phyloP scores from a whole-genome alignment of 805 yeast genomes.

The Starmerella khaoyaiensis region DNA sequence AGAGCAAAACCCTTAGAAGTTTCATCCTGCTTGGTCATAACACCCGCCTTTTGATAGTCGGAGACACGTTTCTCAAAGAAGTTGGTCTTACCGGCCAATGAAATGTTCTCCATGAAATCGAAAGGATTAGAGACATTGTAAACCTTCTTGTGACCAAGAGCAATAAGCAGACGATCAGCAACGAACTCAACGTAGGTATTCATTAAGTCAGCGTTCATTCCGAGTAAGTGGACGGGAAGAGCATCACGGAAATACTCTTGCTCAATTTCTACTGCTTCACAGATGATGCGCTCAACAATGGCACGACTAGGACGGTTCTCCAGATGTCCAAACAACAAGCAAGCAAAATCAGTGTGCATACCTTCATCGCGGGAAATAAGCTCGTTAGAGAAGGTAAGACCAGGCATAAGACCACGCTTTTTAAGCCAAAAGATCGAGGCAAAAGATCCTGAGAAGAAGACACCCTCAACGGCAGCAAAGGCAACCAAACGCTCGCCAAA shows the following conservation, averaged over 20 bases:
- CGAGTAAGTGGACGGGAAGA: constrained; percentile 79
- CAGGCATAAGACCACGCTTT: constrained; percentile 98
- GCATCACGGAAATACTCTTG: constrained; percentile 92
- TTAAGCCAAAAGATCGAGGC: constrained; percentile 98
- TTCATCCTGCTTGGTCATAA: constrained; percentile 65
- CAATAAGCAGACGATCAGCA: constrained; percentile 86
- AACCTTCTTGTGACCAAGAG: constrained; percentile 81
- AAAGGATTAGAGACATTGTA: constrained; percentile 88
- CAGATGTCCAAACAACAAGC: constrained; percentile 84
- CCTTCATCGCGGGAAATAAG: constrained; percentile 98
- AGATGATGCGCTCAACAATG: constrained; percentile 72
- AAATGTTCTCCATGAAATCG: constrained; percentile 97
- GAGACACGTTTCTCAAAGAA: constrained; percentile 98
- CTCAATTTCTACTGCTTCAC: constrained; percentile 92
- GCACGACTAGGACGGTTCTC: constrained; percentile 72
- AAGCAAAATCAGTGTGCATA: constrained; percentile 95
- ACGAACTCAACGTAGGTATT: constrained; percentile 95
- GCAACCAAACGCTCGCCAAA: constrained; percentile 95
- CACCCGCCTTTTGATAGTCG: constrained; percentile 99
- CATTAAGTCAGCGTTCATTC: constrained; percentile 91
- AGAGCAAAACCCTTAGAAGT: constrained; percentile 45
- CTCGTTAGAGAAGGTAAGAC: constrained; percentile 94
- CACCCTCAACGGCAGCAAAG: constrained; percentile 98
- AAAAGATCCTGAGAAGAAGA: constrained; percentile 94
- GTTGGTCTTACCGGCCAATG: constrained; percentile 96